Percentiles rank a stretch among this genome's conserved stretches.
Evolutionary conservation across 352 stramenopile species (phyloP).

Genomic region (Globisporangium acanthophoron): DNA sequence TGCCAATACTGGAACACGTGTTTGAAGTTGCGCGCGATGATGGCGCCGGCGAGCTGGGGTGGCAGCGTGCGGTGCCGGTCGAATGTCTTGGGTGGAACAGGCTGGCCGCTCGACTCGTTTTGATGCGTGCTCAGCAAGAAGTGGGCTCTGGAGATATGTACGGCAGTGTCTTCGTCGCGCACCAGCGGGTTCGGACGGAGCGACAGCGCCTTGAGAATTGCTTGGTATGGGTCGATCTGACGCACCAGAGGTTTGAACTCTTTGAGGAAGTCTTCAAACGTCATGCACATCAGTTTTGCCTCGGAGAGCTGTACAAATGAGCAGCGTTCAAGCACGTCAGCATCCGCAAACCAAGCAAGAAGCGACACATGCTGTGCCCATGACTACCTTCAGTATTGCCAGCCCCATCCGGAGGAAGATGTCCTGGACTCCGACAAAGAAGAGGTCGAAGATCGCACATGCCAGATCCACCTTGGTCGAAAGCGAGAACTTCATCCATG

Average conservation of each 20-base stretch:
- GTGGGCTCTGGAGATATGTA: conserved; percentile 43
- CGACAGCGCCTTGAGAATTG: conserved; percentile 52
- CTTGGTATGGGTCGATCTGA: conserved; percentile 74
- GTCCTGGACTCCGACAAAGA: conserved; percentile 75
- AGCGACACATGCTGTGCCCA: no score
- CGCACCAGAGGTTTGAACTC: conserved; percentile 79
- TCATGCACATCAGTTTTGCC: conserved; percentile 79
- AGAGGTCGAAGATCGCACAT: conserved; percentile 81
- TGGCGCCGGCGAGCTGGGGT: conserved; percentile 36
- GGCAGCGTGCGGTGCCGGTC: conserved; percentile 59
- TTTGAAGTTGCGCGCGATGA: conserved; percentile 30
- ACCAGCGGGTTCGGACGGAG: conserved; percentile 44
- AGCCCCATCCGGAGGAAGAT: conserved; percentile 78
- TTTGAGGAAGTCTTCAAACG: conserved; percentile 75
- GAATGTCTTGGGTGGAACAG: conserved; percentile 34
- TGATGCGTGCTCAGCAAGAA: conserved; percentile 31
- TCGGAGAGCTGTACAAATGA: conserved; percentile 34
- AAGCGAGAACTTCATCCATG: conserved; percentile 48
- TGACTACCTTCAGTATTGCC: conserved; percentile 61
- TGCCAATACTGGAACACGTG: conserved; percentile 42
- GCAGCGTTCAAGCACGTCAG: background rate
- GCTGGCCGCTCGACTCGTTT: conserved; percentile 19
- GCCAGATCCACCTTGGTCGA: conserved; percentile 79
- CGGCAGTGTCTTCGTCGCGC: conserved; percentile 46
- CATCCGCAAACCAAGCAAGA: background rate